Evolutionary conservation across 164 flowering plant genomes (phyloP), one percentile per base, ranked within the genome.

Genomic region (Magnolia officinalis): DNA sequence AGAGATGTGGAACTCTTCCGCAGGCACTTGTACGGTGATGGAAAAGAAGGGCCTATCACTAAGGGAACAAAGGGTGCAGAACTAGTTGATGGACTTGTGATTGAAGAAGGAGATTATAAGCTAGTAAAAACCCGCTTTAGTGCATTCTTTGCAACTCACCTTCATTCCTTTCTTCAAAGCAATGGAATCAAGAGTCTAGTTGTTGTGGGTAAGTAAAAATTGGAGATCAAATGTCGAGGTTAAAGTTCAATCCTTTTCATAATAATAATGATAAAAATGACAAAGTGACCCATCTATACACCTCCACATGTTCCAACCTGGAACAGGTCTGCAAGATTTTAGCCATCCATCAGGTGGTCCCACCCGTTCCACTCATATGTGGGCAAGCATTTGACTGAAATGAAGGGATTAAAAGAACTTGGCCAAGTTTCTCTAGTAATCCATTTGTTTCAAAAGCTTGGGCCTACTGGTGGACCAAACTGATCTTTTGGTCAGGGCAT

Each of bases 1-100:
- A 87, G 99, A 88, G 98, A 96, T 80, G 98, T 90, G 11, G 99
- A 92, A 74, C 81, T 86, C 24, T 96, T 92, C 64, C 90, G 98
- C 5, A 77, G 89, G 63, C 92, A 91, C 79, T 75, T 89, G 50
- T 96, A 92, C 61, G 75, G 80, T 49, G 51, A 51, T 24, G 97
- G 85, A 76, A 88, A 88, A 82, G 73, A 70, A 8, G 92, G 90
- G 55, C 99, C 97, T 2, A 79, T 89, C 14, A 70, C 79, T 2
- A 92, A 90, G 84, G 97, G 98, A 61, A 85, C 84, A 66, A 69
- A 63, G 20, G 99, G 99, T 18, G 90, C 98, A 11, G 95, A 92
- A 75, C 81, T 96, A 67, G 95, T 87, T 63, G 96, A 94, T 68
- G 98, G 96, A 24, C 88, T 96, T 29, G 86, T 82, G 67, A 89